Evolutionary conservation across 1,284 basidiomycete genomes (phyloP), one percentile per base, ranked within the genome.

Genomic region (Polyporus tsugae): DNA sequence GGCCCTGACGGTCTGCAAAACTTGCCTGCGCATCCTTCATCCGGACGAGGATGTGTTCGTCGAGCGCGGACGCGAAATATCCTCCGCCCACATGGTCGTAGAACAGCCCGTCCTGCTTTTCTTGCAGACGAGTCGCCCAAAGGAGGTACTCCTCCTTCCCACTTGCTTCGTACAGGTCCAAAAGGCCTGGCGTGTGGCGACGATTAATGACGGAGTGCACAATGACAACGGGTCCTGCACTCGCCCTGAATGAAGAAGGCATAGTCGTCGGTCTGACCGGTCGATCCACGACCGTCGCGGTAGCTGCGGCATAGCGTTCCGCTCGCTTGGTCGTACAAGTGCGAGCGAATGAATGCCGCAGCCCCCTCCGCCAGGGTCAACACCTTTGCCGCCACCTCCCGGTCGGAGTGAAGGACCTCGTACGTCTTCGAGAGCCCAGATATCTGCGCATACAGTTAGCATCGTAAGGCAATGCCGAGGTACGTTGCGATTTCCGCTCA

Each of bases 21-120:
- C 73, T 10, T 53, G 70, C 79, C 76, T 78, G 77, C 3, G 76
- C 74, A 53, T 84, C 83, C 72, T 84, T 84, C 78, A 83, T 79
- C 9, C 83, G 75, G 7, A 83, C 75, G 33, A 84, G 72, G 44
- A 84, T 81, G 67, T 80, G 78, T 53, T 76, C 76, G 65, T 83
- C 82, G 0, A 80, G 79, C 2, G 80, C 80, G 68, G 79, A 80
- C 0, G 81, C 80, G 68, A 80, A 84, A 73, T 84, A 85, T 6
- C 83, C 84, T 15, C 82, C 80, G n/a, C 70, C 76, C 25, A 79
- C 72, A 1, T 74, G 60, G 67, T 85, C 84, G 73, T 79, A 83
- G 74, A 85, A 85, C 10, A 83, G 72, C 65, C 81, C 79, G 65
- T 85, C 82, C 66, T 83, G 82, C 68, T 78, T 79, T 60, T 77